These are phyloP conservation scores for Taphrina communis DNA, from an alignment of 1,139 yeast species.

Conservation along the genomic window DNA sequence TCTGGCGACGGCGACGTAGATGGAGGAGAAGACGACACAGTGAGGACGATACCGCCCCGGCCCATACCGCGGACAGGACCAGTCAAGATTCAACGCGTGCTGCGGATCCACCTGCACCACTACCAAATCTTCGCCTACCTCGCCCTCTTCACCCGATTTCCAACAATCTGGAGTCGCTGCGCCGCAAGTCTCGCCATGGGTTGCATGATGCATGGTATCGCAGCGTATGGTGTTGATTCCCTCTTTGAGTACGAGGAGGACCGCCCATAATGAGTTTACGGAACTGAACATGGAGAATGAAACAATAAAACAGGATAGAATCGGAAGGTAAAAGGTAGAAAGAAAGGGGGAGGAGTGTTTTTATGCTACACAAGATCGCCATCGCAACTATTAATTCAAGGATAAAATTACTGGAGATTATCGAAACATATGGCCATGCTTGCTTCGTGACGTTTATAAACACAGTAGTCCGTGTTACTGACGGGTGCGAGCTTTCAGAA, in stretches of 20 bases:
- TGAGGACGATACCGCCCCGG: constrained; percentile 25
- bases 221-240: constrained; percentile 37
- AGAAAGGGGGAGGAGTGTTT: neutral
- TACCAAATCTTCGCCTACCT: constrained; percentile 40
- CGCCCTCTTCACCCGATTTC: constrained; percentile 37
- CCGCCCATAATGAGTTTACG: neutral
- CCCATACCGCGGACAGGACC: constrained; percentile 17
- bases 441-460: too few relatives aligned
- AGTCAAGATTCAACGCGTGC: constrained; percentile 17
- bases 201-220: constrained; percentile 32
- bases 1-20: constrained; percentile 3
- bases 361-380: constrained; percentile 3
- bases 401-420: neutral
- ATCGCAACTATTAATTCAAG: neutral
- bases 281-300: too few relatives aligned
- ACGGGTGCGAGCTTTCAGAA: neutral
- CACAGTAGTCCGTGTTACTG: too few relatives aligned
- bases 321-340: neutral
- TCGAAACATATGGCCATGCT: neutral
- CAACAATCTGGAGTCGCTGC: constrained; percentile 26
- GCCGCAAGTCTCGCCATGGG: constrained; percentile 38
- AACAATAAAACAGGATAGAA: too few relatives aligned
- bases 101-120: constrained; percentile 35
- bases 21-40: constrained; percentile 3
- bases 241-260: constrained; percentile 36